A percentile compares a stretch with the other conserved stretches of the same genome.
These are phyloP conservation scores for Mycotypha africana DNA, from an alignment of 371 early-diverging fungal species.

Conservation along the genomic window DNA sequence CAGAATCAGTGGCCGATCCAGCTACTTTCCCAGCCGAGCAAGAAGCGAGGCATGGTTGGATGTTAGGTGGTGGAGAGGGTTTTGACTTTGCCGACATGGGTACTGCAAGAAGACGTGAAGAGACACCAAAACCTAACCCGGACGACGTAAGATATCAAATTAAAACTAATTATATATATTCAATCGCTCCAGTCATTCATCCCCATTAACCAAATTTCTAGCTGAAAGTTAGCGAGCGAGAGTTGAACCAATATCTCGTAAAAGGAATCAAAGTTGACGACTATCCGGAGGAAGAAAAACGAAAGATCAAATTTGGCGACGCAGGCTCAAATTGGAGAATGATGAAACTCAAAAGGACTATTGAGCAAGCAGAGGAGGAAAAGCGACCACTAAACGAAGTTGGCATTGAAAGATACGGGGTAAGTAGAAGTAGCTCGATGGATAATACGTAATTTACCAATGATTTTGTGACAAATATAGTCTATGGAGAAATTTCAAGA, in stretches of 20 bases:
- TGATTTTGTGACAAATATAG: constrained; percentile 20
- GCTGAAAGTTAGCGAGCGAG: constrained; percentile 46
- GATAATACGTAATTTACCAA: background rate
- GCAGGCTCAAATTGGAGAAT: constrained; percentile 78
- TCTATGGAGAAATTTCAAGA: constrained; percentile 63
- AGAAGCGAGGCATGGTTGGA: constrained; percentile 38
- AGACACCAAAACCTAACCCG: constrained; percentile 32
- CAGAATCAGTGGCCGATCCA: background rate
- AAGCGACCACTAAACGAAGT: constrained; percentile 59
- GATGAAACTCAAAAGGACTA: constrained; percentile 69
- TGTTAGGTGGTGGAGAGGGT: constrained; percentile 33
- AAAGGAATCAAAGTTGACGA: constrained; percentile 42
- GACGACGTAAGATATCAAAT: constrained; percentile 22
- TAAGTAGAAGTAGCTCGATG: constrained; percentile 10
- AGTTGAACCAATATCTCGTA: constrained; percentile 47
- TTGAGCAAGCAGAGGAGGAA: constrained; percentile 70
- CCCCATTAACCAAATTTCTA: no score
- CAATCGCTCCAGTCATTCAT: background rate
- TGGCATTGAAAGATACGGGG: constrained; percentile 69
- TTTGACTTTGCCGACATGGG: constrained; percentile 43
- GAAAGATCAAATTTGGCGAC: constrained; percentile 55
- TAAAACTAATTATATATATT: no score
- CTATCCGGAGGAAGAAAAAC: constrained; percentile 35
- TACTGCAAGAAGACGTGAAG: constrained; percentile 15
- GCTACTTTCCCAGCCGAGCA: constrained; percentile 4